These are phyloP conservation scores for Gnomoniopsis smithogilvyi DNA, from an alignment of 2,329 filamentous ascomycete species.

Conservation along the genomic window DNA sequence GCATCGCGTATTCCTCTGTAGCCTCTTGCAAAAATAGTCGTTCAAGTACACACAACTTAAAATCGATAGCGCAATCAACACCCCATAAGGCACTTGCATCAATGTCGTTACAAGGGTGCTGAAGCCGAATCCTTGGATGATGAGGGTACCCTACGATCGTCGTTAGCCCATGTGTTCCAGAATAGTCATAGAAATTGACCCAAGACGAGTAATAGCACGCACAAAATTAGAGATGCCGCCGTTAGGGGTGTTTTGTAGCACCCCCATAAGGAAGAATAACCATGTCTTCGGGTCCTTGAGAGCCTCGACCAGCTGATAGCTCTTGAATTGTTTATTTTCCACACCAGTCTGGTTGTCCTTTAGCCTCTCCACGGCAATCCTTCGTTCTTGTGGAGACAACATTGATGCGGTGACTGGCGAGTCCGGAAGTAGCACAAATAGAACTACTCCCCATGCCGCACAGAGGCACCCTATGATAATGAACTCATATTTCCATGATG, in stretches of 20 bases:
- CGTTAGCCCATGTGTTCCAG: too few species aligned
- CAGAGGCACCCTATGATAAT: slow-evolving; percentile 33
- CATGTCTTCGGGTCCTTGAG: slow-evolving; percentile 29
- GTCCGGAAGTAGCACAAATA: slow-evolving; percentile 22
- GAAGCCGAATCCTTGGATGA: slow-evolving; percentile 51
- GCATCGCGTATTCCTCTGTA: slow-evolving; percentile 22
- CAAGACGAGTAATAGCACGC: too few species aligned
- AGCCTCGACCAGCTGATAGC: slow-evolving; percentile 29
- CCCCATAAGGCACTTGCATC: slow-evolving; percentile 25
- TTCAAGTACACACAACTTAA: slow-evolving; percentile 22
- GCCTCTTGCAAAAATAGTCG: slow-evolving; percentile 21
- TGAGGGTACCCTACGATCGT: slow-evolving; percentile 34
- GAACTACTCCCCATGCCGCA: slow-evolving; percentile 25
- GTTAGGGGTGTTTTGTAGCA: slow-evolving; percentile 21
- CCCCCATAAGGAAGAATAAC: slow-evolving; percentile 23
- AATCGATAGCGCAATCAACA: slow-evolving; percentile 26
- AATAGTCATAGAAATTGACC: too few species aligned
- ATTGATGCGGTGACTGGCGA: slow-evolving; percentile 22
- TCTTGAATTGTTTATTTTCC: slow-evolving; percentile 28
- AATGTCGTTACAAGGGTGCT: slow-evolving; percentile 39
- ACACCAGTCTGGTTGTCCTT: slow-evolving; percentile 33
- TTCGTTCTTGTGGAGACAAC: slow-evolving; percentile 24
- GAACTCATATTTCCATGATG: slow-evolving; percentile 32
- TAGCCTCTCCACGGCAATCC: slow-evolving; percentile 29
- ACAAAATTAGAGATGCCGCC: slow-evolving; percentile 36